Conservation (phyloP, 208 protist genomes). For the Acanthamoeba triangularis region DNA sequence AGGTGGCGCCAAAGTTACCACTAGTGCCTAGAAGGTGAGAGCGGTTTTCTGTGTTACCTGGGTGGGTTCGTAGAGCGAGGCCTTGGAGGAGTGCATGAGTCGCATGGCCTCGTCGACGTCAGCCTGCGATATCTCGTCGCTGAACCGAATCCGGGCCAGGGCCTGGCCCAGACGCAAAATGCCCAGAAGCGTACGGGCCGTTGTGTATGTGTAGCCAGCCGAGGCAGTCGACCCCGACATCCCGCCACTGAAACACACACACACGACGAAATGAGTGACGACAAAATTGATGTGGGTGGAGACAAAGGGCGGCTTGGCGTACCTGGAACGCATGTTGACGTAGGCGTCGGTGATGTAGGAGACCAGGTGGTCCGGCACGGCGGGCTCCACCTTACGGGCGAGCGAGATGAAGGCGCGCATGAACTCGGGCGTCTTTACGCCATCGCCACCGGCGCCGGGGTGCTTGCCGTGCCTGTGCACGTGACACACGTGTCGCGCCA, state of each 20-base stretch:
- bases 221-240: background rate
- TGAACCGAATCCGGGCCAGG: slow-evolving; percentile 89
- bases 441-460: slow-evolving; percentile 60
- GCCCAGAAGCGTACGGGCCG: slow-evolving; percentile 92
- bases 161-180: slow-evolving; percentile 91
- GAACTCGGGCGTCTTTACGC: background rate
- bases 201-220: slow-evolving; percentile 83
- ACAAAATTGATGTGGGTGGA: no score
- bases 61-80: slow-evolving; percentile 73
- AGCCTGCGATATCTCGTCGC: slow-evolving; percentile 77
- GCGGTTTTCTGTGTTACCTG: background rate
- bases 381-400: slow-evolving; percentile 83
- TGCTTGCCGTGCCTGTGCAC: slow-evolving; percentile 85
- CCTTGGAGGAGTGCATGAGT: slow-evolving; percentile 87
- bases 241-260: background rate
- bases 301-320: background rate
- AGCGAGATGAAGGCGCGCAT: slow-evolving; percentile 82
- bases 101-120: slow-evolving; percentile 93
- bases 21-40: background rate
- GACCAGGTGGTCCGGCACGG: slow-evolving; percentile 86
- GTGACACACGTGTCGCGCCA: slow-evolving; percentile 93
- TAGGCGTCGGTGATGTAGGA: slow-evolving; percentile 90
- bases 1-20: no score
- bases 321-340: slow-evolving; percentile 87
- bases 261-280: background rate